Percentiles rank a stretch among this genome's conserved stretches.
Evolutionary conservation across 225 moss, liverwort and hornwort species (phyloP).

Genomic region (Takakia lepidozioides): DNA sequence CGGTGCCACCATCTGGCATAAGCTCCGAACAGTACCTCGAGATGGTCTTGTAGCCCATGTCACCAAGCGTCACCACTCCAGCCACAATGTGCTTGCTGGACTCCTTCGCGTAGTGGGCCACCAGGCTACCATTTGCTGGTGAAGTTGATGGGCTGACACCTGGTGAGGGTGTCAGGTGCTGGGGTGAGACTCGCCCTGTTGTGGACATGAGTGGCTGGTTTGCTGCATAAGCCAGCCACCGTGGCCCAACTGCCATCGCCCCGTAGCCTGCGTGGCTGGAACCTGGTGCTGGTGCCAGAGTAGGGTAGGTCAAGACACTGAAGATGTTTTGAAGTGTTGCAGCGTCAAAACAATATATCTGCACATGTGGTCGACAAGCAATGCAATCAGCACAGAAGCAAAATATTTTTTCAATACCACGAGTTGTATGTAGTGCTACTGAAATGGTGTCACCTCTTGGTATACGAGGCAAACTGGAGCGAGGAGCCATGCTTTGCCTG

Average conservation of each 20-base stretch:
- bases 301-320: slow-evolving; percentile 82
- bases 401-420: neutral
- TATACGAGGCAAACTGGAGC: neutral
- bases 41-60: slow-evolving; percentile 82
- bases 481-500: neutral
- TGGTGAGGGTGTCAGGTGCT: slow-evolving; percentile 88
- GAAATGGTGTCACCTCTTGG: no score
- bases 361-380: slow-evolving; percentile 18
- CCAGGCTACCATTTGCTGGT: slow-evolving; percentile 80
- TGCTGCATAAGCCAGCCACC: slow-evolving; percentile 95
- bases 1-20: slow-evolving; percentile 64
- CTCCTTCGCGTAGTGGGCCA: slow-evolving; percentile 92
- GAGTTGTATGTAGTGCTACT: neutral
- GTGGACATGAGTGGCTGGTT: slow-evolving; percentile 78
- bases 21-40: slow-evolving; percentile 83
- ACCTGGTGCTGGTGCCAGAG: slow-evolving; percentile 44
- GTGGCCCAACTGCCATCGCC: slow-evolving; percentile 89
- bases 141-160: slow-evolving; percentile 93
- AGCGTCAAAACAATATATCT: slow-evolving; percentile 97
- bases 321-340: slow-evolving; percentile 78
- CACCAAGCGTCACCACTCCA: slow-evolving; percentile 86
- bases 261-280: slow-evolving; percentile 66
- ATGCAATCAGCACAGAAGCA: slow-evolving; percentile 5
- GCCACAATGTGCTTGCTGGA: slow-evolving; percentile 93
- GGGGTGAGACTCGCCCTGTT: slow-evolving; percentile 87